Evolutionary conservation across 1,284 basidiomycete genomes (phyloP), one percentile per base, ranked within the genome.

Genomic region (Gymnopus androsaceus): DNA sequence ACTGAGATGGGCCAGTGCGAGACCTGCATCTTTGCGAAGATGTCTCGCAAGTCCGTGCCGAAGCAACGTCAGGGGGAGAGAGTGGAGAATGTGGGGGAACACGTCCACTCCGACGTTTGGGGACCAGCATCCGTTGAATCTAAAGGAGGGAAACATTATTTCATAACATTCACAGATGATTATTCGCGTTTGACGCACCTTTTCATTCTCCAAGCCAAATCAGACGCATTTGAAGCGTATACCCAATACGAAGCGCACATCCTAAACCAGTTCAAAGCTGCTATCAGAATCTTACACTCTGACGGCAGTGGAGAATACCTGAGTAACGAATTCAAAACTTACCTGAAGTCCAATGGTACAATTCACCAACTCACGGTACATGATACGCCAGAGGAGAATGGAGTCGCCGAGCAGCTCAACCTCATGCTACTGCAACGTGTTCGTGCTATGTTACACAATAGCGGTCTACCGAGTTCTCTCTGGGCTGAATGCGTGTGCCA

Each of bases 61-160:
- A 25, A 48, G 31, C 12, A n/a, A 11, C 11, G 15, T n/a, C 15
- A 28, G 28, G 21, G 30, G 15, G 27, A 28, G 25, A 3, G 19
- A 15, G 25, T n/a, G 6, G 19, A 48, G 31, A 28, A 15, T 21
- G 8, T 46, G 8, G 44, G 44, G 8, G 69, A 70, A 33, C 52
- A 70, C 7, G 55, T 71, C n/a, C 65, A 71, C 50, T 65, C 62
- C 12, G 72, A 78, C 54, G 54, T 75, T 7, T 77, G 74, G 74
- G 27, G 75, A 30, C 69, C 69, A 3, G 64, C 74, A 3, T 58
- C 52, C 55, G 57, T 14, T 37, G n/a, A n/a, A n/a, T n/a, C n/a
- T n/a, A n/a, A n/a, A n/a, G n/a, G n/a, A n/a, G n/a, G n/a, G n/a
- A n/a, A 55, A 17, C 27, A 57, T 9, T 70, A 68, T 50, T 66